phyloP scores from a whole-genome alignment of 1,284 basidiomycete genomes.

The Rugiboletus extremiorientalis region DNA sequence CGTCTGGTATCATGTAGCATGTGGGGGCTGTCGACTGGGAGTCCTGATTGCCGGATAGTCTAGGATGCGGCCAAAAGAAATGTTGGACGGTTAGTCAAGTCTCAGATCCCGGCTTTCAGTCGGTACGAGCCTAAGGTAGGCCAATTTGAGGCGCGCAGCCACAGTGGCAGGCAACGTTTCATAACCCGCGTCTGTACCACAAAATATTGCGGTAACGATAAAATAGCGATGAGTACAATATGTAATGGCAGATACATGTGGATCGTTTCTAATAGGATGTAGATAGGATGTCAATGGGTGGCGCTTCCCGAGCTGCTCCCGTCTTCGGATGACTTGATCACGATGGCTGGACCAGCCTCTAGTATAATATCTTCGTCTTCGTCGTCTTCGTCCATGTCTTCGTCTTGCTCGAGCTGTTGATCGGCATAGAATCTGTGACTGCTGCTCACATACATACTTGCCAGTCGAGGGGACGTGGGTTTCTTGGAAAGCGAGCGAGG shows the following conservation, averaged over 20 bases:
- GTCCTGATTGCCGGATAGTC: background rate
- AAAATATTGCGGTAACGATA: constrained; percentile 8
- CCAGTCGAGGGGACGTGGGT: constrained; percentile 33
- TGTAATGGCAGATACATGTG: constrained; percentile 17
- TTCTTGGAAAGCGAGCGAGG: constrained; percentile 43
- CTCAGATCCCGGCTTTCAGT: no score
- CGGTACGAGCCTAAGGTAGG: background rate
- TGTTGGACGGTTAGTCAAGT: background rate
- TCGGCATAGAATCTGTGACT: constrained; percentile 38
- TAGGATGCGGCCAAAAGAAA: background rate
- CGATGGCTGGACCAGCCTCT: constrained; percentile 61
- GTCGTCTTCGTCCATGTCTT: constrained; percentile 37
- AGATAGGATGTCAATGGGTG: constrained; percentile 18
- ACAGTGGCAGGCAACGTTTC: background rate
- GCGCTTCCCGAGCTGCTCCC: constrained; percentile 29
- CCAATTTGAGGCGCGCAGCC: constrained; percentile 4
- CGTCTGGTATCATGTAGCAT: constrained; percentile 36
- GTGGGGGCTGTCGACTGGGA: constrained; percentile 10
- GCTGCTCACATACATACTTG: constrained; percentile 38
- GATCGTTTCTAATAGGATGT: constrained; percentile 12
- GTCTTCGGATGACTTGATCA: constrained; percentile 39
- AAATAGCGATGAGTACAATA: constrained; percentile 16
- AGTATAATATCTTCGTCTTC: constrained; percentile 53
- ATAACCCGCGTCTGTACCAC: background rate
- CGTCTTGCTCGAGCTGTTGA: constrained; percentile 38